Conservation (phyloP, 495 filamentous ascomycete genomes). For the Aspergillus bridgeri region DNA sequence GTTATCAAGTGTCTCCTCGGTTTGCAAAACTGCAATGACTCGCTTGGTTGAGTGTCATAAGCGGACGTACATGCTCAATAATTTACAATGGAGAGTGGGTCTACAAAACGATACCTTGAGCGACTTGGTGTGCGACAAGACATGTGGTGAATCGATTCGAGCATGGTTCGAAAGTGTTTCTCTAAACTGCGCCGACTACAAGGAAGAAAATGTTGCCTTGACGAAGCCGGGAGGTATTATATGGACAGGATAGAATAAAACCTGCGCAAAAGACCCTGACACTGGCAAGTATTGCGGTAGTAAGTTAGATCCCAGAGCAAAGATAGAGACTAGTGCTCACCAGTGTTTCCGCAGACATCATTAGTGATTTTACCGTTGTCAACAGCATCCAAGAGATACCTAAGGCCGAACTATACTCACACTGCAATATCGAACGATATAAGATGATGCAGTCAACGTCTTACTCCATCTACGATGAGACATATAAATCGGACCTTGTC, state of each 20-base stretch:
- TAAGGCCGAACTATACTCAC: not conserved
- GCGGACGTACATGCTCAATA: no score
- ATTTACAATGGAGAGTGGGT: no score
- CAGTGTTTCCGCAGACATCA: not conserved
- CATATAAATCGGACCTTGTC: not conserved
- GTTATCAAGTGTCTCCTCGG: no score
- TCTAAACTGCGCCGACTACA: not conserved
- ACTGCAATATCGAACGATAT: not conserved
- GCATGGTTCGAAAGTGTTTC: not conserved
- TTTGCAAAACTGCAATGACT: no score
- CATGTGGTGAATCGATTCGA: no score
- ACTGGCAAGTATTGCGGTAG: not conserved
- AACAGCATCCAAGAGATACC: not conserved
- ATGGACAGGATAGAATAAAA: not conserved
- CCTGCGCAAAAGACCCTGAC: constrained; percentile 1
- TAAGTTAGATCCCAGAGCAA: not conserved
- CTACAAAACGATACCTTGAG: no score
- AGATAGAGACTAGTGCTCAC: not conserved
- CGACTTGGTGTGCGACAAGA: no score
- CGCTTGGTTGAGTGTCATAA: no score
- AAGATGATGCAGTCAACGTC: not conserved
- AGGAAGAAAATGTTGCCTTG: not conserved
- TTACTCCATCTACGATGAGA: not conserved
- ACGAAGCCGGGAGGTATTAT: not conserved
- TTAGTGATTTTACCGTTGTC: not conserved